Base-by-base conservation (phyloP, 768 basidiomycete species). In the Termitomyces heimii region DNA sequence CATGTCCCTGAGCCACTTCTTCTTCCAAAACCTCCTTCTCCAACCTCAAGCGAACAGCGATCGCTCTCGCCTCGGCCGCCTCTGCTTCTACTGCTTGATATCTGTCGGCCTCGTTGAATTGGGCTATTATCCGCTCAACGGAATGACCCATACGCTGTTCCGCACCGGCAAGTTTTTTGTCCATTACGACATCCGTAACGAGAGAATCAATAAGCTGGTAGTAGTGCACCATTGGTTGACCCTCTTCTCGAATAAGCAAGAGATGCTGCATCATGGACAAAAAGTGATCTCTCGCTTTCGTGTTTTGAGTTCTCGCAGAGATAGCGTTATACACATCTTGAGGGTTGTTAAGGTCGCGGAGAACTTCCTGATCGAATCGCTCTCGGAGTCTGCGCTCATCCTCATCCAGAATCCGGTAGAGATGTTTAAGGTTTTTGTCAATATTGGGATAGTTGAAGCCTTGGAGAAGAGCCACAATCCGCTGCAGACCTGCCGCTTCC, bases 201-300 rank as follows among this genome's bases (percentile, higher is more conserved):
- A 98, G 77, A 7, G 88, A 86, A 68, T 98, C 93, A 61, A 99
- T 79, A 37, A 99, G 81, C 69, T 92, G 92, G 70, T 90, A 98
- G 68, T 95, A 91, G 61, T 93, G 89, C 43, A 86, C 84, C 71
- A 92, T 82, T 28, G 85, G 78, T 35, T 88, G 86, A 5, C 88
- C 92, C 62, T 98, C 92, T 64, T 92, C 90, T 54, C 89, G 83
- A 62, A 98, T 90, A 62, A 98, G 82, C 20, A 98, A 78, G 56
- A 99, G 70, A 71, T 98, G 94, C 67, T 94, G 93, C 82, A 98
- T 83, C 71, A 94, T 89, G n/a, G 92, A 92, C 42, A 95, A 75
- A 69, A 99, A 89, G 68, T 95, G 86, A 60, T 90, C 86, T 62
- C 81, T 78, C 6, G 94, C 94, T 57, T 83, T 84, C 14, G 89